Evolutionary conservation across 495 filamentous ascomycete genomes (phyloP).

Genomic region (Chlorociboria aeruginascens): DNA sequence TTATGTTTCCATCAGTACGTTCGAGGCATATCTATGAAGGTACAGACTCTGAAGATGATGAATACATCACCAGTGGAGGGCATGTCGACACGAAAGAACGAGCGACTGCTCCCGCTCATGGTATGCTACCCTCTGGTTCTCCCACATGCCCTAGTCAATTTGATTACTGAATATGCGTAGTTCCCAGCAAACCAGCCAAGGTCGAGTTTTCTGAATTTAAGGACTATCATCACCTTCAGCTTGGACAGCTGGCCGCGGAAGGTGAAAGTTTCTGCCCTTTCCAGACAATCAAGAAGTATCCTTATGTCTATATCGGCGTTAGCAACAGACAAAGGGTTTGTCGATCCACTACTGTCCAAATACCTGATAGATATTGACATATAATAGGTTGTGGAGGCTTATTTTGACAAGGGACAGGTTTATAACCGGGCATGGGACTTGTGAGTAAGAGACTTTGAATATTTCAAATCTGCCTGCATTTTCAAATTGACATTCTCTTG

Average conservation of each 20-base stretch:
- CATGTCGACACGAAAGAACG: not conserved
- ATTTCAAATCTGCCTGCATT: not conserved
- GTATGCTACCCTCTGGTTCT: not conserved
- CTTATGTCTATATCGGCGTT: constrained; percentile 43
- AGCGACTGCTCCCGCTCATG: not conserved
- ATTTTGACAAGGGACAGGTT: constrained; percentile 46
- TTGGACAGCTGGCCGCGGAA: constrained; percentile 16
- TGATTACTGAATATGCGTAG: too few species aligned
- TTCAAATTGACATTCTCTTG: not conserved
- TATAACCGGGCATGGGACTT: constrained; percentile 57
- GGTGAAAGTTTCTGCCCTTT: constrained; percentile 46
- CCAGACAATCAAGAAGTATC: constrained; percentile 43
- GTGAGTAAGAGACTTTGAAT: constrained; percentile 37
- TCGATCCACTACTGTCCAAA: not conserved
- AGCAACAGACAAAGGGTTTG: constrained; percentile 31
- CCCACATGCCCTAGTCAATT: too few species aligned
- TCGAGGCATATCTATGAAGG: constrained; percentile 15
- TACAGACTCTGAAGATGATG: constrained; percentile 17
- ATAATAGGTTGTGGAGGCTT: constrained; percentile 29
- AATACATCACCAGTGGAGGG: constrained; percentile 1
- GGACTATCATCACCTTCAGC: constrained; percentile 1
- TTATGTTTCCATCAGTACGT: not conserved
- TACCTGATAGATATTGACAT: constrained; percentile 1
- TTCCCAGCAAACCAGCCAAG: not conserved
- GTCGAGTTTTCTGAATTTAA: not conserved